These are phyloP conservation scores for Lactifluus echinatus DNA, from an alignment of 768 basidiomycete species.

Conservation along the genomic window DNA sequence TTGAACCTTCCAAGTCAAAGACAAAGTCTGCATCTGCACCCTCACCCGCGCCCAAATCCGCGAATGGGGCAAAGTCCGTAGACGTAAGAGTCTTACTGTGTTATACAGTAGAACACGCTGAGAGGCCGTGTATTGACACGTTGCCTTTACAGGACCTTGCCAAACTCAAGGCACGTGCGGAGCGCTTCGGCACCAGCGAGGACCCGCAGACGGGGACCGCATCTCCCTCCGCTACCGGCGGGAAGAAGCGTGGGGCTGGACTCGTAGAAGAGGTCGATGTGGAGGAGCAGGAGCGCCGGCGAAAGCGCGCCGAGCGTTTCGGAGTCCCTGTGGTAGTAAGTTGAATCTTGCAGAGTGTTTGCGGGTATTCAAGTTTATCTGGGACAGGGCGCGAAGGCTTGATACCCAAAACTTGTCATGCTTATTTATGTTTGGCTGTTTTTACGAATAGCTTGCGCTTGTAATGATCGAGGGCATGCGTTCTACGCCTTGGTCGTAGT, in stretches of 20 bases:
- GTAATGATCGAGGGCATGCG: neutral
- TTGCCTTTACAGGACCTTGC: slow-evolving; percentile 23
- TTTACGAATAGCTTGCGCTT: slow-evolving; percentile 1
- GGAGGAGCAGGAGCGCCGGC: slow-evolving; percentile 18
- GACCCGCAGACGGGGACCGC: neutral
- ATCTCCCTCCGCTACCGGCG: neutral
- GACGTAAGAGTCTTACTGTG: too few relatives aligned
- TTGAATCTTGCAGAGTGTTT: neutral
- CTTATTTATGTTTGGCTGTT: neutral
- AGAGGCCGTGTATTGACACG: too few relatives aligned
- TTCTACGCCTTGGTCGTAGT: neutral
- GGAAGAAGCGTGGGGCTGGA: slow-evolving; percentile 29
- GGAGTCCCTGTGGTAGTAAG: slow-evolving; percentile 6
- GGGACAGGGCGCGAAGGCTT: slow-evolving; percentile 12
- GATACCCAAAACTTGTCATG: neutral
- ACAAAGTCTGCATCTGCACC: slow-evolving; percentile 16
- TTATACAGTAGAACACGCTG: too few relatives aligned
- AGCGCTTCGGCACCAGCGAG: slow-evolving; percentile 40
- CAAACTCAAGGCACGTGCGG: slow-evolving; percentile 44
- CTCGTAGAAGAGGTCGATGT: slow-evolving; percentile 31
- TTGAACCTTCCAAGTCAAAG: slow-evolving; percentile 33
- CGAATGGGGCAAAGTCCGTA: slow-evolving; percentile 9
- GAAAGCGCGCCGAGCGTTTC: slow-evolving; percentile 21
- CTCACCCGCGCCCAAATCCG: slow-evolving; percentile 18
- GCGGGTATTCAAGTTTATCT: neutral